Evolutionary conservation across 306 rosid genomes (phyloP).

Genomic region (Inga laurina): DNA sequence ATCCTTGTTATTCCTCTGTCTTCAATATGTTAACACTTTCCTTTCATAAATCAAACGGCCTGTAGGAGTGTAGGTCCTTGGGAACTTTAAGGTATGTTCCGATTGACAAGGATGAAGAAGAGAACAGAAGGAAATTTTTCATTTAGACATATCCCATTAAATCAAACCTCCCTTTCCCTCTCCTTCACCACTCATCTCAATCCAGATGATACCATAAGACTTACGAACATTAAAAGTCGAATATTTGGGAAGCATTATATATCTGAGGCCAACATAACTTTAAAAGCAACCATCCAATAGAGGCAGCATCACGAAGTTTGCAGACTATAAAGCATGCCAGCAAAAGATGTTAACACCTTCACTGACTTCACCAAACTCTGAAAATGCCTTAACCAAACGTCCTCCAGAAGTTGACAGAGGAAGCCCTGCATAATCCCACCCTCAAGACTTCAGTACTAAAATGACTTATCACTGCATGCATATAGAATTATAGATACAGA

Average conservation of each 20-base stretch:
- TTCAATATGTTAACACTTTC: too few species aligned
- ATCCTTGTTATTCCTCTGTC: too few species aligned
- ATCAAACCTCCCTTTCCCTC: not conserved
- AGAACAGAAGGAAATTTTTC: not conserved
- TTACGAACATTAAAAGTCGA: not conserved
- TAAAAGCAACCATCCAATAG: not conserved
- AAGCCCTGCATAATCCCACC: conserved; percentile 48
- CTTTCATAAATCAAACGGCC: too few species aligned
- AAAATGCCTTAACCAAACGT: conserved; percentile 42
- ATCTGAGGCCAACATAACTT: not conserved
- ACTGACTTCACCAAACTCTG: conserved; percentile 46
- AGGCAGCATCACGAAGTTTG: conserved; percentile 1
- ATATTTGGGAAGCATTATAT: not conserved
- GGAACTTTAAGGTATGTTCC: not conserved
- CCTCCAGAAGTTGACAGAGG: conserved; percentile 48
- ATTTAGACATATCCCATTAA: not conserved
- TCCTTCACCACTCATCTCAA: not conserved
- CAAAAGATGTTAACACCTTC: conserved; percentile 35
- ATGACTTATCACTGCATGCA: conserved; percentile 27
- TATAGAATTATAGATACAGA: not conserved
- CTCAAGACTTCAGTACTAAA: conserved; percentile 32
- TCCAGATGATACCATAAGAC: not conserved
- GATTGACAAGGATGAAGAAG: not conserved
- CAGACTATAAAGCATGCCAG: not conserved
- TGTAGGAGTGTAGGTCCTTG: not conserved